Evolutionary conservation across 805 yeast genomes (phyloP).

Genomic region (Wickerhamiella australiensis): DNA sequence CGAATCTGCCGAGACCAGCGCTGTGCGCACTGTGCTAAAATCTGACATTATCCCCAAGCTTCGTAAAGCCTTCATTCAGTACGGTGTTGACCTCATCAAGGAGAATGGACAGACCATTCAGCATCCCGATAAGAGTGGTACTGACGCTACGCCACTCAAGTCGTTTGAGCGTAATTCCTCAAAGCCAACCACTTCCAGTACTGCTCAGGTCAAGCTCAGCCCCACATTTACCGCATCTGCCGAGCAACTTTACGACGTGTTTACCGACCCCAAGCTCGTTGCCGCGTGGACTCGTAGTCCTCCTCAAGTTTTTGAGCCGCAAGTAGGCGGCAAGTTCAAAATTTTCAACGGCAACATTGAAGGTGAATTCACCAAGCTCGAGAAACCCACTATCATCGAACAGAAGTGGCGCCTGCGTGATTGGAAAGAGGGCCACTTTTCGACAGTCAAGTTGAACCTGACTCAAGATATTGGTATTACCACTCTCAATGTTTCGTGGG

Average conservation of each 20-base stretch:
- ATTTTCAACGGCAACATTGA: slow-evolving; percentile 80
- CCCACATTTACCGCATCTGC: slow-evolving; percentile 80
- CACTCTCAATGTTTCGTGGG: slow-evolving; percentile 59
- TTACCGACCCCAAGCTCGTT: slow-evolving; percentile 63
- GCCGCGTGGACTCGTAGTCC: slow-evolving; percentile 84
- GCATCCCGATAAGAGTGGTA: slow-evolving; percentile 37
- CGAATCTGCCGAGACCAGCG: slow-evolving; percentile 35
- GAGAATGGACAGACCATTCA: slow-evolving; percentile 81
- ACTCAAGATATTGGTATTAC: slow-evolving; percentile 80
- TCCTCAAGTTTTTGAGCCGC: slow-evolving; percentile 41
- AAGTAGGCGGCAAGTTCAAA: slow-evolving; percentile 49
- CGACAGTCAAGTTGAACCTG: slow-evolving; percentile 52
- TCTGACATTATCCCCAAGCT: slow-evolving; percentile 55
- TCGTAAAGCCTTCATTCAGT: slow-evolving; percentile 45
- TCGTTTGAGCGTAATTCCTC: slow-evolving; percentile 13
- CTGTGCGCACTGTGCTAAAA: slow-evolving; percentile 42
- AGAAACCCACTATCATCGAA: slow-evolving; percentile 45
- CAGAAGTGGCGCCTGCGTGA: slow-evolving; percentile 79
- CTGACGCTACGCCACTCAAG: slow-evolving; percentile 3
- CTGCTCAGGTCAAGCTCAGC: slow-evolving; percentile 64
- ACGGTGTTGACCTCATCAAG: slow-evolving; percentile 65
- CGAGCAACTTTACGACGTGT: slow-evolving; percentile 66
- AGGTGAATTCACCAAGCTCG: slow-evolving; percentile 54
- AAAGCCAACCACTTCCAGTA: slow-evolving; percentile 48
- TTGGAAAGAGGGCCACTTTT: slow-evolving; percentile 81